These are phyloP conservation scores for Xylariaceae sp. DNA, from an alignment of 2,329 filamentous ascomycete species.

Conservation along the genomic window DNA sequence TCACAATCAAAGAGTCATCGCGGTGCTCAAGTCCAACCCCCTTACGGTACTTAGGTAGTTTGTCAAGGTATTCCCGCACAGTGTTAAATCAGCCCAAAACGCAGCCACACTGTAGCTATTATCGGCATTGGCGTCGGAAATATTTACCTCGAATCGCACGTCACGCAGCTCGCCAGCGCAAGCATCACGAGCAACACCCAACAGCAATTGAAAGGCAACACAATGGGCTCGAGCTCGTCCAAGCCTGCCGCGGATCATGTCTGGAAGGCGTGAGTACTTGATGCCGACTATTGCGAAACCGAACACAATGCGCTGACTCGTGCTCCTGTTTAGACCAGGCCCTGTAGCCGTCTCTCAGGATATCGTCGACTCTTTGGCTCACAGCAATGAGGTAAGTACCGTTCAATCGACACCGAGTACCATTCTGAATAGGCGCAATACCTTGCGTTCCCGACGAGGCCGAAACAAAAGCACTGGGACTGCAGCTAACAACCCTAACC, in stretches of 20 bases:
- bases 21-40: neutral
- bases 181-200: constrained; percentile 15
- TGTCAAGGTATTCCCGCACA: neutral
- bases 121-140: constrained; percentile 18
- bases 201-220: constrained; percentile 33
- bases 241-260: constrained; percentile 46
- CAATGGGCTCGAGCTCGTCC: constrained; percentile 56
- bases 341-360: constrained; percentile 67
- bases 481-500: too few species aligned
- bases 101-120: constrained; percentile 12
- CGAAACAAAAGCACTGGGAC: too few species aligned
- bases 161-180: constrained; percentile 9
- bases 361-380: constrained; percentile 77
- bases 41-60: too few species aligned
- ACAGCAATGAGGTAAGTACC: constrained; percentile 71
- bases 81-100: neutral
- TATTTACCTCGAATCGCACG: constrained; percentile 22
- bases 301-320: constrained; percentile 2
- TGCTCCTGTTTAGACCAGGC: constrained; percentile 32
- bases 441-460: too few species aligned
- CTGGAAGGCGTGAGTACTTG: constrained; percentile 53
- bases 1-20: too few species aligned
- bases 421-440: too few species aligned
- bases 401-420: neutral
- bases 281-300: neutral